Base-by-base conservation (phyloP, 805 yeast species). In the Pichia exigua region DNA sequence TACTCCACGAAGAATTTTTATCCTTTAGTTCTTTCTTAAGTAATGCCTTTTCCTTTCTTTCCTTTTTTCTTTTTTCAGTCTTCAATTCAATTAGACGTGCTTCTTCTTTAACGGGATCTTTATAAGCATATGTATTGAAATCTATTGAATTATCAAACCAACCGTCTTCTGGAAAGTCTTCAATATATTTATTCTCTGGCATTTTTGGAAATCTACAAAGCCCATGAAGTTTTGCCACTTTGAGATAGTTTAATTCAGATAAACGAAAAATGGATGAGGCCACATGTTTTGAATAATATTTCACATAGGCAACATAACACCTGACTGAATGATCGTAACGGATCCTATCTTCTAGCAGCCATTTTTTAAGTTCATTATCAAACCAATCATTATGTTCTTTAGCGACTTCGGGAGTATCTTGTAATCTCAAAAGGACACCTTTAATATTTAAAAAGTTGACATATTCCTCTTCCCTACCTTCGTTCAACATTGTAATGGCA, bases 221-320 rank as follows among this genome's bases (percentile, higher is more conserved):
- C 1, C 97, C 96, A 65, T 86, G 90, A 71, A 87, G 74, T 57
- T 73, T 76, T 1, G 94, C 96, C 9, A 86, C 56, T 0, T 83
- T 85, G 26, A 82, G 64, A 59, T 85, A 85, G 64, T 92, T 95
- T 50, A 94, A 68, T 9, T 80, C 68, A 47, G 77, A 77, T 24
- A 87, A 59, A 56, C 98, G 73, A 71, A 94, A 94, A 18, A 94
- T 92, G 0, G 97, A 90, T 6, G 84, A 72, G 0, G 97, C 95
- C 13, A 85, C 68, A 67, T 94, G 99, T 63, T 90, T 91, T 15
- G 90, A 79, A 64, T 94, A 94, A 63, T 87, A 87, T 51, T 86
- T 77, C 2, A 89, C 76, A 62, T 82, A 92, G 1, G 90, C 90
- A 40, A 94, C 95, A 63, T 83, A 92, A 8, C 96, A 76, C 56